phyloP scores from a whole-genome alignment of 1,284 basidiomycete species.

The Agroathelia rolfsii region DNA sequence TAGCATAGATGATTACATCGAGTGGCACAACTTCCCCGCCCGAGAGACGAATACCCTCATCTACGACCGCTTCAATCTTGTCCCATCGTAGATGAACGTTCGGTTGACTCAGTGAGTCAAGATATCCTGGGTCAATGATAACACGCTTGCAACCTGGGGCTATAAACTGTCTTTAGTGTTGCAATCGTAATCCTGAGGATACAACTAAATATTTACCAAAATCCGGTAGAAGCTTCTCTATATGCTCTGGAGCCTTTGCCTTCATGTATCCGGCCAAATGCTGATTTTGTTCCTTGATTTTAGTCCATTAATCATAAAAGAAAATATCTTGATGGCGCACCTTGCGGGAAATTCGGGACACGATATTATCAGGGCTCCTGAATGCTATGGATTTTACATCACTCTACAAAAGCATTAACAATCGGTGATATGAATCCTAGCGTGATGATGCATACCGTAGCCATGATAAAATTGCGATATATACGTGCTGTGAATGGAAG shows the following conservation, averaged over 20 bases:
- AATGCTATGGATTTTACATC: too few relatives aligned
- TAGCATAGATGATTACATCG: conserved; percentile 41
- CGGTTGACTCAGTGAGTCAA: conserved; percentile 35
- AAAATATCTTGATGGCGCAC: conserved; percentile 16
- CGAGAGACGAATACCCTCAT: conserved; percentile 35
- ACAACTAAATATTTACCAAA: conserved; percentile 28
- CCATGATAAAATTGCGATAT: conserved; percentile 38
- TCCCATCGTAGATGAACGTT: conserved; percentile 43
- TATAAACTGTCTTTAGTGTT: conserved; percentile 13
- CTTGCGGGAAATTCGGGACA: conserved; percentile 27
- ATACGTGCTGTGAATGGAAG: conserved; percentile 35
- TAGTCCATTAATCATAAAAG: too few relatives aligned
- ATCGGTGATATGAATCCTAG: conserved; percentile 1
- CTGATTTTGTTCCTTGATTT: conserved; percentile 23
- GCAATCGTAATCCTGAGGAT: neutral
- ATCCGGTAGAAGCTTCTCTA: conserved; percentile 33
- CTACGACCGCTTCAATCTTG: conserved; percentile 30
- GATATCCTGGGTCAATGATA: conserved; percentile 43
- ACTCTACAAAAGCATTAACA: too few relatives aligned
- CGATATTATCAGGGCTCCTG: too few relatives aligned
- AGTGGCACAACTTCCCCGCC: conserved; percentile 36
- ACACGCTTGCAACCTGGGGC: conserved; percentile 48
- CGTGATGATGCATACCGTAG: conserved; percentile 23
- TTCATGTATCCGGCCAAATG: conserved; percentile 33
- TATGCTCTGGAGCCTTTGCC: conserved; percentile 30